phyloP scores from a whole-genome alignment of 805 yeast genomes.

The Yamadazyma insecticola region DNA sequence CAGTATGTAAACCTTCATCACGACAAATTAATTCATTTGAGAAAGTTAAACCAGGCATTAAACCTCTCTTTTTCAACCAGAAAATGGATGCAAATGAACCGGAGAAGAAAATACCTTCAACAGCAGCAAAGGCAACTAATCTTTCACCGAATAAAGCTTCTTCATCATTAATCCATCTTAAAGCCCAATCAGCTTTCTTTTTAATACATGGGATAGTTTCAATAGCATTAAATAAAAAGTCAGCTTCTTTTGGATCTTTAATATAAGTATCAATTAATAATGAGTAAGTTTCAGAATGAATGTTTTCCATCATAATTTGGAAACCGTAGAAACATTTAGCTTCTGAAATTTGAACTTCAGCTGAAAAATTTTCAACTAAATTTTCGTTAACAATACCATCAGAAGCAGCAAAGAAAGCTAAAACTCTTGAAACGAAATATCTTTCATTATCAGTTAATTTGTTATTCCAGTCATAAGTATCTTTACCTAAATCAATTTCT shows the following conservation, averaged over 20 bases:
- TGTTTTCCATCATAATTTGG: slow-evolving; percentile 99
- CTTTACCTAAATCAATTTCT: slow-evolving; percentile 94
- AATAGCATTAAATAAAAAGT: slow-evolving; percentile 88
- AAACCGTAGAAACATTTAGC: slow-evolving; percentile 98
- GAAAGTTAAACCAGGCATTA: slow-evolving; percentile 98
- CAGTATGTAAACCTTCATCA: slow-evolving; percentile 98
- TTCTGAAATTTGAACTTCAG: slow-evolving; percentile 95
- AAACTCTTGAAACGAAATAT: slow-evolving; percentile 84
- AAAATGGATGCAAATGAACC: slow-evolving; percentile 98
- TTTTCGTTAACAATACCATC: slow-evolving; percentile 98
- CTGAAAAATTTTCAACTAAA: slow-evolving; percentile 93
- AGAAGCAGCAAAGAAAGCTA: slow-evolving; percentile 97
- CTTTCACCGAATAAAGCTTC: slow-evolving; percentile 92
- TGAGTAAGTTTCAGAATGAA: slow-evolving; percentile 96
- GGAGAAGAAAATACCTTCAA: slow-evolving; percentile 97
- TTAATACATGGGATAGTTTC: slow-evolving; percentile 94
- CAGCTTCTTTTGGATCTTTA: slow-evolving; percentile 92
- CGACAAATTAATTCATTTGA: slow-evolving; percentile 96
- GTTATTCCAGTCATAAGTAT: slow-evolving; percentile 88
- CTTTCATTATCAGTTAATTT: slow-evolving; percentile 86
- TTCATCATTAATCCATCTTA: slow-evolving; percentile 90
- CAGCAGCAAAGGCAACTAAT: slow-evolving; percentile 97
- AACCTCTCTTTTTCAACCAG: slow-evolving; percentile 98
- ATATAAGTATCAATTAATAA: slow-evolving; percentile 90
- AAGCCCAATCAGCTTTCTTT: slow-evolving; percentile 98